Conservation (phyloP, 306 rosid species). For the Rosa lucieae region DNA sequence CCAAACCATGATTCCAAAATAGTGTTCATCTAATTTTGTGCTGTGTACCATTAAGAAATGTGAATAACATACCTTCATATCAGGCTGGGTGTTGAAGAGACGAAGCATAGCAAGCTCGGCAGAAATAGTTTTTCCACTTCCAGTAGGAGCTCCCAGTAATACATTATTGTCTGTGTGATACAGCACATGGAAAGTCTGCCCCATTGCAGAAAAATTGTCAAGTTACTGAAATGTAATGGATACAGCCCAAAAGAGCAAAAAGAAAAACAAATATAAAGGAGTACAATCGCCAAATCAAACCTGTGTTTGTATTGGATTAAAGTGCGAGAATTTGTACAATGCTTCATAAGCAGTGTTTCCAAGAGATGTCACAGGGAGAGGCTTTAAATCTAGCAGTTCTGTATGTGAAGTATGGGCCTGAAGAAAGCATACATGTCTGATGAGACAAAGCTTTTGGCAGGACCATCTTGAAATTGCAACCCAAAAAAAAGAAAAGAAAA, state of each 20-base stretch:
- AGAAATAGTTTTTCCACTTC: slow-evolving; percentile 98
- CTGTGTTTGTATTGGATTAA: slow-evolving; percentile 98
- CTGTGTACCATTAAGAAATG: not conserved
- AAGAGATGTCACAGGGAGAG: slow-evolving; percentile 87
- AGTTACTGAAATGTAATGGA: not conserved
- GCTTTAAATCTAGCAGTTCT: slow-evolving; percentile 90
- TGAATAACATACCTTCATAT: slow-evolving; percentile 72
- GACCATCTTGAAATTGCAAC: not conserved
- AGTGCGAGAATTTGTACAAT: slow-evolving; percentile 83
- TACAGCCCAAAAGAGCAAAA: slow-evolving; percentile 8
- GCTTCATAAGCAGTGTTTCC: slow-evolving; percentile 70
- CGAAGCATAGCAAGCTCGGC: slow-evolving; percentile 98
- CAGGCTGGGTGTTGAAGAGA: slow-evolving; percentile 88
- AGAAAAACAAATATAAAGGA: slow-evolving; percentile 17
- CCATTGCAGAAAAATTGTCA: slow-evolving; percentile 30
- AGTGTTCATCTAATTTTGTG: not conserved
- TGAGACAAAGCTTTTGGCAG: slow-evolving; percentile 33
- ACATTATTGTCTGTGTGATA: slow-evolving; percentile 91
- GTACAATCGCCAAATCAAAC: slow-evolving; percentile 43
- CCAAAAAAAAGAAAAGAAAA: not conserved
- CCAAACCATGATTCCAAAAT: not conserved
- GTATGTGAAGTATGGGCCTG: slow-evolving; percentile 86
- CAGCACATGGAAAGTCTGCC: slow-evolving; percentile 85
- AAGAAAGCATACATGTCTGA: slow-evolving; percentile 26
- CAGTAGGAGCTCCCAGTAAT: slow-evolving; percentile 97